Evolutionary conservation across 768 basidiomycete genomes (phyloP), one percentile per base, ranked within the genome.

Genomic region (Megacollybia marginata): DNA sequence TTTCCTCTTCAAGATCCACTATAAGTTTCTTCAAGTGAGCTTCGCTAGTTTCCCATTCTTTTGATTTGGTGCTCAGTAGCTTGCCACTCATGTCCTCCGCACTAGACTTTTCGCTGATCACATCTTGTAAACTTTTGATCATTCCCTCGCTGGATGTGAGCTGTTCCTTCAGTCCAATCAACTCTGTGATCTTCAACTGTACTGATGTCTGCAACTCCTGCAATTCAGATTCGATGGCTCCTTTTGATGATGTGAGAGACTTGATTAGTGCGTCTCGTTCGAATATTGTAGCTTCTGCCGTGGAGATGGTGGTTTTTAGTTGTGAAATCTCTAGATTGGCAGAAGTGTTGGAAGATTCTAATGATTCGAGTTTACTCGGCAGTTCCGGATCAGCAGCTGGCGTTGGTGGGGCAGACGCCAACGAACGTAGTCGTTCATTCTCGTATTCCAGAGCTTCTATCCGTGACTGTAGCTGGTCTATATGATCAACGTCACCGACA

Each of bases 391-490:
- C 59, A 54, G 71, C 48, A 69, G 38, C 15, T 19, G 38, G 38
- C 11, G 44, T 16, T 16, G 44, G 44, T 5, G 51, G 23, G 15
- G 51, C 48, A 5, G 60, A 61, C 15, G 69, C 53, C 8, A 63
- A 57, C 18, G 63, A 55, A 47, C 74, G 76, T 28, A 92, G 66
- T 18, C 82, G 75, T 46, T 72, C 70, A 51, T 84, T 88, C 61
- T 92, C 88, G 49, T 78, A 79, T 59, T 90, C 85, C 9, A 88
- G 69, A 1, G 77, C 73, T 50, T 82, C 75, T 32, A 90, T 58
- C 16, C 78, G 70, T 5, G 66, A 74, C 46, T 74, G 77, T 44
- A 78, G 65, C 52, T 66, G 64, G 18, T 72, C 71, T 7, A 74
- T 48, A 20, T 70, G 58, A 5, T 52, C 33, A n/a, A 40, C 36